Evolutionary conservation across 1,284 basidiomycete species (phyloP).

Genomic region (Ustilago xerochloae): DNA sequence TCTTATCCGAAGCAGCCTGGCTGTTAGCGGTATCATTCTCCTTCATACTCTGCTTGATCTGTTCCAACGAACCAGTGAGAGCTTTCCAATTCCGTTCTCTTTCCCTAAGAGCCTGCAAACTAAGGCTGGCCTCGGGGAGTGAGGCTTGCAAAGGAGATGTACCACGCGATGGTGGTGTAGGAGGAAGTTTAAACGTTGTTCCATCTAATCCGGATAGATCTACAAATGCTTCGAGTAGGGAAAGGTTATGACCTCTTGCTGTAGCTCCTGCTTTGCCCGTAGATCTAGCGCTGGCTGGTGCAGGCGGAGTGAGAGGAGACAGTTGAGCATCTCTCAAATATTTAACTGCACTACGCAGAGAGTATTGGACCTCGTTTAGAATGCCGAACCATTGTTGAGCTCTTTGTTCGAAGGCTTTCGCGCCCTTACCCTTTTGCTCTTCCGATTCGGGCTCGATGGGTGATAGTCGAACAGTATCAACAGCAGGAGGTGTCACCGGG

Average conservation of each 20-base stretch:
- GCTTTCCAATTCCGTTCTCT: constrained; percentile 41
- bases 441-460: neutral
- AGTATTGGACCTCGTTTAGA: constrained; percentile 54
- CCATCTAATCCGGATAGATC: constrained; percentile 37
- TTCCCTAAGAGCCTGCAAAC: constrained; percentile 40
- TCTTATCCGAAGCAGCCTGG: neutral
- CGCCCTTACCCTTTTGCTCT: constrained; percentile 4
- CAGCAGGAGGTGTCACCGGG: constrained; percentile 4
- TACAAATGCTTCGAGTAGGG: constrained; percentile 46
- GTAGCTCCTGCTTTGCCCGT: constrained; percentile 42
- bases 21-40: neutral
- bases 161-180: neutral
- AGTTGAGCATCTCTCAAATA: constrained; percentile 43
- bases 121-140: constrained; percentile 26
- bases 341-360: constrained; percentile 31
- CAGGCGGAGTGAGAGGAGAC: constrained; percentile 30
- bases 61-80: constrained; percentile 30
- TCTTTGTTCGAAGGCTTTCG: constrained; percentile 44
- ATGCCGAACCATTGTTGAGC: constrained; percentile 51
- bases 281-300: constrained; percentile 20
- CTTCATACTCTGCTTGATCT: constrained; percentile 17
- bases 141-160: neutral
- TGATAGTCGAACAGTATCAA: constrained; percentile 2
- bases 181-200: constrained; percentile 34
- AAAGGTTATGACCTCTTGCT: constrained; percentile 31